Percentiles rank a stretch among this genome's conserved stretches.
Evolutionary conservation across 2,329 filamentous ascomycete genomes (phyloP).

Genomic region (Aureobasidium sp.): DNA sequence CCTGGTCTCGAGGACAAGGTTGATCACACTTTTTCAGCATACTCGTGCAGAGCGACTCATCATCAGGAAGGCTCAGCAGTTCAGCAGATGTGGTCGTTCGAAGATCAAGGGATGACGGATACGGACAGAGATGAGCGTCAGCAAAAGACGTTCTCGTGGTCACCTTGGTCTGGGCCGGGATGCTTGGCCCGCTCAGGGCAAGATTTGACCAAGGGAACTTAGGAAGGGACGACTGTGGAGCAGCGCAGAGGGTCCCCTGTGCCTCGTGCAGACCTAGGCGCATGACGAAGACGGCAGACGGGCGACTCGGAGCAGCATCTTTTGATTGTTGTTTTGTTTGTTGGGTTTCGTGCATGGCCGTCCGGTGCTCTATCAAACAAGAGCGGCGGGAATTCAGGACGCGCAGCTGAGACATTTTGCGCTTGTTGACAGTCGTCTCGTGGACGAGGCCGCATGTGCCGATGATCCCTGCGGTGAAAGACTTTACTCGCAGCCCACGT

Average conservation of each 20-base stretch:
- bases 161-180: not conserved
- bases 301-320: not conserved
- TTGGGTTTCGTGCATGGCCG: not conserved
- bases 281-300: not conserved
- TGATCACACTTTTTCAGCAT: not conserved
- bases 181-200: constrained; percentile 1
- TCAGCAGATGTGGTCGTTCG: not conserved
- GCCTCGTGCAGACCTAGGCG: constrained; percentile 6
- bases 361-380: not conserved
- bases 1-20: not conserved
- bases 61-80: not conserved
- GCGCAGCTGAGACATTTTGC: constrained; percentile 3
- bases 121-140: not conserved
- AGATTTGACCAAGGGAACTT: not conserved
- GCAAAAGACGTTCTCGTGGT: constrained; percentile 2
- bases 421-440: not conserved
- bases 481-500: not conserved
- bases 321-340: constrained; percentile 2
- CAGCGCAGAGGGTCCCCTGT: not conserved
- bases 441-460: not conserved
- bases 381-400: not conserved
- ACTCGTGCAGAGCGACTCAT: not conserved
- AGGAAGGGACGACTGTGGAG: not conserved
- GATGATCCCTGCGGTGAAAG: not conserved
- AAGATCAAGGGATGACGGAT: constrained; percentile 3